Evolutionary conservation across 768 basidiomycete genomes (phyloP), one percentile per base, ranked within the genome.

Genomic region (Lepiota subincarnata): DNA sequence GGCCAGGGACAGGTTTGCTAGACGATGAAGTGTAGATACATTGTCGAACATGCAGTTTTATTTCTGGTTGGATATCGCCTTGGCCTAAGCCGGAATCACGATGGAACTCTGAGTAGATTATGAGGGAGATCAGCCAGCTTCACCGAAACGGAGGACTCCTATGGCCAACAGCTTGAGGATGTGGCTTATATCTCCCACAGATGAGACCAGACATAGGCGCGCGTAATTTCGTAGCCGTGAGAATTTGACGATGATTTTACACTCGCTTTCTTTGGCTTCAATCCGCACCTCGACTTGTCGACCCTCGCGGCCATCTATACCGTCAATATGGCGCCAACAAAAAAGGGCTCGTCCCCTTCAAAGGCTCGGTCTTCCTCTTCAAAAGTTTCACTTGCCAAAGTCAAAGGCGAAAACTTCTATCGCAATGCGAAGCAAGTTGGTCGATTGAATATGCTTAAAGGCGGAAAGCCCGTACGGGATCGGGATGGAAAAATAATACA

Each of bases 351-450:
- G 22, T 66, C 72, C 0, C 62, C 72, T 14, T 67, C 73, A 6
- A 79, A 78, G 57, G 66, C 70, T 13, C 68, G 69, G 50, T 78
- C 76, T 1, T 77, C 80, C n/a, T 73, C 76, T 19, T 73, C 76
- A n/a, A 73, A 77, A 13, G 59, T 79, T 1, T 74, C 81, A 3
- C 73, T 90, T 40, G 80, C 82, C 59, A 86, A 77, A 67, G 81
- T 88, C 59, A 93, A 92, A 66, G 95, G 94, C 64, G 93, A 97
- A 75, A 99, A 96, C 69, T 98, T 98, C 75, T 99, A 97, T 73
- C 90, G 94, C 70, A 84, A 94, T 87, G 94, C 92, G 40, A 98
- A 98, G 67, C 77, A 84, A 63, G 92, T 85, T 35, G 73, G 77
- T 26, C 77, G 87, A 56, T 81, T 94, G 50, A 98, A 97, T 76